These are phyloP conservation scores for Haplographium delicatum DNA, from an alignment of 495 filamentous ascomycete species.

Conservation along the genomic window DNA sequence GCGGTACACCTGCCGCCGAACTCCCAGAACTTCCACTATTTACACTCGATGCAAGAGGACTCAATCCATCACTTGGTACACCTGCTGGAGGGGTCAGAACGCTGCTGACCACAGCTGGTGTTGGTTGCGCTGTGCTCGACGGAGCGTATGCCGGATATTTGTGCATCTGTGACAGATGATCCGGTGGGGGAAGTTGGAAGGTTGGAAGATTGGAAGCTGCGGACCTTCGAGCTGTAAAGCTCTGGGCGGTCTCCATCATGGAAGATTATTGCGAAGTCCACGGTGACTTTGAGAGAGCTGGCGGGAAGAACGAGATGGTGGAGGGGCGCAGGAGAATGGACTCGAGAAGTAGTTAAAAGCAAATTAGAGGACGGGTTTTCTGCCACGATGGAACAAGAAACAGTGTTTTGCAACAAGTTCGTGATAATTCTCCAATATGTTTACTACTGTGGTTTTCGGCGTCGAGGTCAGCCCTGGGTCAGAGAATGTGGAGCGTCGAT, in stretches of 20 bases:
- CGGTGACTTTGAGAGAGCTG: constrained; percentile 24
- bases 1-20: constrained; percentile 40
- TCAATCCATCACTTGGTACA: constrained; percentile 57
- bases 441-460: constrained; percentile 2
- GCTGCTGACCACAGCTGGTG: constrained; percentile 45
- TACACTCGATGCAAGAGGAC: constrained; percentile 53
- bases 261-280: constrained; percentile 20
- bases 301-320: background rate
- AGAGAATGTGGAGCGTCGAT: constrained; percentile 31
- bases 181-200: constrained; percentile 58
- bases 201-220: constrained; percentile 55
- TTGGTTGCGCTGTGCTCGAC: constrained; percentile 33
- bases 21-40: constrained; percentile 48
- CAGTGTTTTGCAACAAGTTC: constrained; percentile 16
- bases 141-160: constrained; percentile 40
- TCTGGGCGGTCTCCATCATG: constrained; percentile 35
- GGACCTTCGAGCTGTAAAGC: constrained; percentile 53
- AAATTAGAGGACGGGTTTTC: too few relatives aligned
- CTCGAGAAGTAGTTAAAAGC: too few relatives aligned
- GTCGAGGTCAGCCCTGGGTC: constrained; percentile 20
- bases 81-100: constrained; percentile 59
- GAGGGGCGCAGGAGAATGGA: background rate
- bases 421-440: constrained; percentile 35
- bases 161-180: constrained; percentile 34
- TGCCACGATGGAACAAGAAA: background rate